These are phyloP conservation scores for Phoma herbarum DNA, from an alignment of 2,329 filamentous ascomycete species.

Conservation along the genomic window DNA sequence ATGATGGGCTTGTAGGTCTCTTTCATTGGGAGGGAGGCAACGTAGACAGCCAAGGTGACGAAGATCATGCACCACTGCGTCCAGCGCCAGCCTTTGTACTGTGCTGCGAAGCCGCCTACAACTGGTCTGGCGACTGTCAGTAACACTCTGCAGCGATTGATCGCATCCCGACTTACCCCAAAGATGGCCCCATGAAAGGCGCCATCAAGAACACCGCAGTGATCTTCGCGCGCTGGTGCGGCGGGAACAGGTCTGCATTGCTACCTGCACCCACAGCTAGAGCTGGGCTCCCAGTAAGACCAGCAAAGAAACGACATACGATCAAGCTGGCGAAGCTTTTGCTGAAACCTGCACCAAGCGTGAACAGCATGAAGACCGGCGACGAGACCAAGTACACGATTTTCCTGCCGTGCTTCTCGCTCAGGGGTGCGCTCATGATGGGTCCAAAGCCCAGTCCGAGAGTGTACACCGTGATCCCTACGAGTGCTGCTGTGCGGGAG, in stretches of 20 bases:
- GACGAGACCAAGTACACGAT: constrained; percentile 61
- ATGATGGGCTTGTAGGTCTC: constrained; percentile 67
- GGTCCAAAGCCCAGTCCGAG: constrained; percentile 69
- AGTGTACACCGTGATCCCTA: constrained; percentile 68
- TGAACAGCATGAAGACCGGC: constrained; percentile 63
- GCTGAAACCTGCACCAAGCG: constrained; percentile 63
- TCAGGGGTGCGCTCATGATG: constrained; percentile 66
- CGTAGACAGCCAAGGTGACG: constrained; percentile 49
- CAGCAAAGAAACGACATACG: constrained; percentile 73
- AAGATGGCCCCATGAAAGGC: constrained; percentile 52
- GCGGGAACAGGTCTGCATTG: constrained; percentile 52
- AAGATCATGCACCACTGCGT: constrained; percentile 57
- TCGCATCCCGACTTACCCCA: constrained; percentile 41
- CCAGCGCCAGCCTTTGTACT: constrained; percentile 59
- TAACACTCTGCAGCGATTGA: neutral
- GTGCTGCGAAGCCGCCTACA: constrained; percentile 55
- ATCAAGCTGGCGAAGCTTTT: constrained; percentile 61
- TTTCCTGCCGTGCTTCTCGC: constrained; percentile 65
- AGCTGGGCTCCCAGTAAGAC: constrained; percentile 71
- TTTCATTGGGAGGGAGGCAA: constrained; percentile 54
- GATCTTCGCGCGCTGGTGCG: constrained; percentile 44
- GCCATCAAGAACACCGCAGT: constrained; percentile 52
- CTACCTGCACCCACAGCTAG: constrained; percentile 56
- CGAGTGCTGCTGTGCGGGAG: constrained; percentile 63
- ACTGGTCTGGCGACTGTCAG: constrained; percentile 44